Base-by-base conservation (phyloP, 1,284 basidiomycete species). In the Moniliophthora roreri region DNA sequence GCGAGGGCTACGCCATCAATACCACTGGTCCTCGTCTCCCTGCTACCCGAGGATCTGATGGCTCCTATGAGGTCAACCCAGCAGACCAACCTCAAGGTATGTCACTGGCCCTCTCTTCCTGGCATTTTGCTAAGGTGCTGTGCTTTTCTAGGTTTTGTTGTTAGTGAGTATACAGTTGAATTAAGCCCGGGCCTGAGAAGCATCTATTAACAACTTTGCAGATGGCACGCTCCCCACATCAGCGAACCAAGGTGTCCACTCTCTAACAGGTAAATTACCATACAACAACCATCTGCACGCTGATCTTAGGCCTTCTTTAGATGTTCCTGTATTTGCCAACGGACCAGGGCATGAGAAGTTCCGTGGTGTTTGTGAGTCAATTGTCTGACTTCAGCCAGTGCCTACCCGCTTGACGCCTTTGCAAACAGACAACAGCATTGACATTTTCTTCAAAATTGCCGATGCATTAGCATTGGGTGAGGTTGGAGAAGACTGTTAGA, bases 371-470 rank as follows among this genome's bases (percentile, higher is more conserved):
- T 73, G 72, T 74, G 54, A 64, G 72, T 71, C 37, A 15, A 1
- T 21, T 18, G 26, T 42, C 11, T 21, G 13, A 3, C 41, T 42
- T 42, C 35, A 9, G 9, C 40, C 16, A 9, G 46, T 8, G n/a
- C 44, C 28, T 28, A 16, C 26, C 34, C 32, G 8, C 4, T 48
- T 26, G 10, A 11, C 15, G 13, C 5, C 6, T 10, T 10, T 11
- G 21, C 45, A 16, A 44, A 24, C 54, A 73, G 72, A 75, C 60
- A 74, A 71, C 61, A 74, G 67, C 64, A 67, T 74, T 53, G 73
- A 76, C 48, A 70, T 75, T 38, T 76, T 76, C 62, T 76, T 72
- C 68, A 76, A 74, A 58, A 67, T 75, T 36, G 73, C 73, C 16
- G 73, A 74, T 56, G 70, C 70, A 7, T 62, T 75, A 39, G 73